Evolutionary conservation across 305 asterid species (phyloP).

Genomic region (Fraxinus xanthoxyloides): DNA sequence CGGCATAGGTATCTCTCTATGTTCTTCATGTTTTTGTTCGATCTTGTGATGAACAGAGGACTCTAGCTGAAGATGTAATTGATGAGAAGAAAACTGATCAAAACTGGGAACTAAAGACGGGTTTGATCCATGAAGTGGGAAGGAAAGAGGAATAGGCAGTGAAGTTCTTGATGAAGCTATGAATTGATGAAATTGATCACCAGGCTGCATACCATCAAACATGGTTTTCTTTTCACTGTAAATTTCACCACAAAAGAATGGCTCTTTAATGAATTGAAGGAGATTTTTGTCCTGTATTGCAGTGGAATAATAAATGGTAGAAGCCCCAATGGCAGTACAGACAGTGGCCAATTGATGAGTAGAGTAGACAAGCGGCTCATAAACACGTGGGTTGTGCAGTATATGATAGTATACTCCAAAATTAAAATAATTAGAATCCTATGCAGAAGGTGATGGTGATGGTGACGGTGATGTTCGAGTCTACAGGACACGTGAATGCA

Average conservation of each 20-base stretch:
- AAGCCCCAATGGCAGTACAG: neutral
- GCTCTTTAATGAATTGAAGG: constrained; percentile 22
- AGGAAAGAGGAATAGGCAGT: constrained; percentile 36
- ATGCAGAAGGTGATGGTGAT: constrained; percentile 39
- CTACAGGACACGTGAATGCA: constrained; percentile 62
- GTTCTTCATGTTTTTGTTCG: constrained; percentile 14
- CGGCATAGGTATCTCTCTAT: constrained; percentile 16
- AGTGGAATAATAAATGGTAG: constrained; percentile 24
- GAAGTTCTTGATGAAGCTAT: constrained; percentile 46
- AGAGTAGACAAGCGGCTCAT: constrained; percentile 27
- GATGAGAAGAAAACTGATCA: constrained; percentile 34
- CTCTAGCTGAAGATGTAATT: constrained; percentile 16
- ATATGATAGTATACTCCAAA: neutral
- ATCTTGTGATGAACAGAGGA: constrained; percentile 12
- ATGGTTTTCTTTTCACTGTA: constrained; percentile 27
- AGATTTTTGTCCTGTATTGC: constrained; percentile 45
- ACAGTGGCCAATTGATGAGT: neutral
- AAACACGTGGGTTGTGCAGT: constrained; percentile 52
- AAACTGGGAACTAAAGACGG: constrained; percentile 28
- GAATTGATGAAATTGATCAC: constrained; percentile 51
- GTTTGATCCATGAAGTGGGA: constrained; percentile 28
- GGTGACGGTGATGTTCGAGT: constrained; percentile 31
- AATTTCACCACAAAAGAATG: neutral
- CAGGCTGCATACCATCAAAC: constrained; percentile 50
- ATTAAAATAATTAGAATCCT: constrained; percentile 41